Conservation (phyloP, 2,329 filamentous ascomycete genomes). For the Mollisia scopiformis region DNA sequence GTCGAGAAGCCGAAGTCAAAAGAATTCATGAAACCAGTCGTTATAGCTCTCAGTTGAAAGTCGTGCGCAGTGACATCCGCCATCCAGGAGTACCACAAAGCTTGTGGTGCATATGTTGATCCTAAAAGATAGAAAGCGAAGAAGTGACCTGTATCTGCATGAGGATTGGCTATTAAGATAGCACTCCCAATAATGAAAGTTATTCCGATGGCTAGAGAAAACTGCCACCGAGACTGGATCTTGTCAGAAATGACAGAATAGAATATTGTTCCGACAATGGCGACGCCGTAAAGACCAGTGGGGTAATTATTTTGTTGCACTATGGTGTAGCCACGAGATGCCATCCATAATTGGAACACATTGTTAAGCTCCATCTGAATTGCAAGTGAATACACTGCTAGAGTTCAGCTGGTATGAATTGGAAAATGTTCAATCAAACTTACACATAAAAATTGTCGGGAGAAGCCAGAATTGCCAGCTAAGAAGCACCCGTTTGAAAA, state of each 20-base stretch:
- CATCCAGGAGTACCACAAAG: slow-evolving; percentile 52
- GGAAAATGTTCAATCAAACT: slow-evolving; percentile 6
- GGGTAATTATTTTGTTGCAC: slow-evolving; percentile 50
- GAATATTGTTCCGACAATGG: slow-evolving; percentile 42
- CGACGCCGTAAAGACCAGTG: slow-evolving; percentile 44
- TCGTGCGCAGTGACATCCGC: slow-evolving; percentile 45
- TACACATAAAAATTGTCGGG: slow-evolving; percentile 48
- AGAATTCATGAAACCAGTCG: slow-evolving; percentile 47
- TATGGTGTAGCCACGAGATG: slow-evolving; percentile 44
- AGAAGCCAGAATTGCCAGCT: slow-evolving; percentile 51
- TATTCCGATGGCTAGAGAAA: slow-evolving; percentile 44
- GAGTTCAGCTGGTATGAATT: not conserved
- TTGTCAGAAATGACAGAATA: slow-evolving; percentile 40
- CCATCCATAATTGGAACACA: slow-evolving; percentile 41
- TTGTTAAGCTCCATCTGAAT: slow-evolving; percentile 48
- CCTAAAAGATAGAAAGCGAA: slow-evolving; percentile 46
- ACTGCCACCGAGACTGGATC: slow-evolving; percentile 47
- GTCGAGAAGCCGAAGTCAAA: slow-evolving; percentile 40
- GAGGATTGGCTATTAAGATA: slow-evolving; percentile 40
- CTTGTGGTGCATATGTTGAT: slow-evolving; percentile 48
- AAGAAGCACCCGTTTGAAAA: slow-evolving; percentile 26
- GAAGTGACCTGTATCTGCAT: slow-evolving; percentile 42
- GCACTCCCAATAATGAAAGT: slow-evolving; percentile 46
- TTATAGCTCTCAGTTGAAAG: slow-evolving; percentile 46
- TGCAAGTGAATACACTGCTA: slow-evolving; percentile 45